Evolutionary conservation across 345 rosid species (phyloP), one percentile per base, ranked within the genome.

Genomic region (Erucastrum elatum): DNA sequence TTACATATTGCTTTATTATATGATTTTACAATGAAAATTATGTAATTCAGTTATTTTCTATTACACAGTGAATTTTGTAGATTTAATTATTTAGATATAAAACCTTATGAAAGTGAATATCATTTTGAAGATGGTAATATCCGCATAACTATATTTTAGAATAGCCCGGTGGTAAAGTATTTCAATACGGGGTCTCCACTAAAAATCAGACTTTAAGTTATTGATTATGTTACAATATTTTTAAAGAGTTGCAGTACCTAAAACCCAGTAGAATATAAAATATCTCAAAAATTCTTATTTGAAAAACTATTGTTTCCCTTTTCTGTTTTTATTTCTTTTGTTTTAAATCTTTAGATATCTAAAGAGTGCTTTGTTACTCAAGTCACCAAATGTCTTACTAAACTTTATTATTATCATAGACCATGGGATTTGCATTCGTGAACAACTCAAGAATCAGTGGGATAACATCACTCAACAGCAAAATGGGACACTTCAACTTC

Each of bases 391-490:
- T 58, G n/a, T 8, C 11, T 9, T 58, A 8, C 26, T 6, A 21
- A 58, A 21, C 30, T 58, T 25, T 2, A 58, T 21, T 58, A 58
- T 9, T 9, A 5, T 58, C 63, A 25, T 4, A 58, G 63, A 58
- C 31, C 63, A 58, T 58, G 63, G 63, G 63, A 58, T 58, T 58
- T 56, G 29, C 29, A 56, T 56, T 56, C 29, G 61, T 56, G 29
- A 56, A 56, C 29, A 56, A 56, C 29, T 56, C 59, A 16, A 53
- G 59, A 53, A 53, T 53, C 10, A 39, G 10, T 10, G 46, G 46
- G 46, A 39, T 39, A 39, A 39, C 46, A 39, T 39, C 46, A 39
- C 46, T 39, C 46, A 39, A 39, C 13, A 39, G 46, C 46, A 39
- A 39, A 39, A 39, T 39, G 46, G 46, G 46, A 39, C 46, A 39